Conservation (phyloP, 148 eudicot species). For the Cornus controversa region DNA sequence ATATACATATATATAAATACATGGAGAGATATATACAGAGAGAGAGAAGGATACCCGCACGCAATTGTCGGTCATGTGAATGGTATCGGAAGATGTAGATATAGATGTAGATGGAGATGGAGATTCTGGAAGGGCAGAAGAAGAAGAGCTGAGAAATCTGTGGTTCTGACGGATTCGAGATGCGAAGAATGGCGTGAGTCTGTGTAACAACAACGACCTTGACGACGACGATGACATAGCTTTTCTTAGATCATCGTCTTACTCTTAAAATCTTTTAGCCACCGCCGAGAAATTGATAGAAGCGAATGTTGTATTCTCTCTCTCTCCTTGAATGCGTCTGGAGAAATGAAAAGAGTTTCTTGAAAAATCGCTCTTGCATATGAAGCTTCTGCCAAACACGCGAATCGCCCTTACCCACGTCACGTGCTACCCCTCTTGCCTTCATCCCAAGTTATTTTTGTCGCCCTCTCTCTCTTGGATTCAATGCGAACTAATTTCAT, state of each 20-base stretch:
- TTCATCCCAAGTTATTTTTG: no score
- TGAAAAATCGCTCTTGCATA: no score
- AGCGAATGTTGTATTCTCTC: background rate
- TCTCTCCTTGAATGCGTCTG: background rate
- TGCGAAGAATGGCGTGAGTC: conserved; percentile 38
- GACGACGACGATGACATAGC: conserved; percentile 26
- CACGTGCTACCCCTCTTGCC: background rate
- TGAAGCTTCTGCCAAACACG: background rate
- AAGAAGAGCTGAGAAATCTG: conserved; percentile 43
- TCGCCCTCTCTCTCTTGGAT: no score
- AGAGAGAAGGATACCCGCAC: conserved; percentile 46
- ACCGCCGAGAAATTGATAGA: background rate
- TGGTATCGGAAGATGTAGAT: conserved; percentile 43
- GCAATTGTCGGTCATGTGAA: conserved; percentile 67
- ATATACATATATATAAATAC: background rate
- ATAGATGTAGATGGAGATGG: conserved; percentile 36
- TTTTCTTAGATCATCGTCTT: conserved; percentile 5
- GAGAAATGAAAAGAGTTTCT: no score
- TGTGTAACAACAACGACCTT: conserved; percentile 49
- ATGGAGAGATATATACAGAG: background rate
- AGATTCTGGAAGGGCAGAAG: conserved; percentile 37
- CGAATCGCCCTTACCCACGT: background rate
- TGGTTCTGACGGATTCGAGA: conserved; percentile 58
- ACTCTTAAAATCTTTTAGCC: background rate
- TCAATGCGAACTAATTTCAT: no score